Evolutionary conservation across 495 filamentous ascomycete species (phyloP).

Genomic region (Parathielavia hyrcaniae): DNA sequence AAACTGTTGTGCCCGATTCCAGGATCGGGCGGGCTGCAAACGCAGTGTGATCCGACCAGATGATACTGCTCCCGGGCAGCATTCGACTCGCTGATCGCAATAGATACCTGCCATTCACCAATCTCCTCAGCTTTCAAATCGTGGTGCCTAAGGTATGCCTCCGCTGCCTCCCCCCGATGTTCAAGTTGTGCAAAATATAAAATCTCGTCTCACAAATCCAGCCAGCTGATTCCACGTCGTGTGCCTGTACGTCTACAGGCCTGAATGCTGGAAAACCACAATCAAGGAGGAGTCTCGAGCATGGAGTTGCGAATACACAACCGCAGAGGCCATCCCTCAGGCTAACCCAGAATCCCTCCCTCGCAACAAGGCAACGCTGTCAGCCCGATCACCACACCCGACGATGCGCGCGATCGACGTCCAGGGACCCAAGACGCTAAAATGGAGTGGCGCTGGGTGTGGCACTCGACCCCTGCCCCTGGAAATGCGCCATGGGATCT

Average conservation of each 20-base stretch:
- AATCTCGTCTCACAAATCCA: too few relatives aligned
- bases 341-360: too few relatives aligned
- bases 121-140: not conserved
- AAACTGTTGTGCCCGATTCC: not conserved
- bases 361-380: not conserved
- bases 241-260: too few relatives aligned
- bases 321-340: not conserved
- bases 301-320: too few relatives aligned
- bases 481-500: not conserved
- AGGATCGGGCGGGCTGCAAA: not conserved
- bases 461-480: not conserved
- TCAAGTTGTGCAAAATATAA: too few relatives aligned
- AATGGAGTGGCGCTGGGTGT: not conserved
- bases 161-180: too few relatives aligned
- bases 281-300: too few relatives aligned
- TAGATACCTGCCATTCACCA: not conserved
- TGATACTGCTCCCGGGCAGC: not conserved
- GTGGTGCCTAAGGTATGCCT: not conserved
- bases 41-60: not conserved
- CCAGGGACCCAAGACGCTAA: not conserved
- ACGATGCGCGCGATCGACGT: not conserved
- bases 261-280: too few relatives aligned
- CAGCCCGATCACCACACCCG: not conserved
- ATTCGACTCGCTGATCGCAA: conserved; percentile 1
- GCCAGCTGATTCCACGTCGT: too few relatives aligned